phyloP scores from a whole-genome alignment of 305 asterid genomes.

The Solanum chacoense region DNA sequence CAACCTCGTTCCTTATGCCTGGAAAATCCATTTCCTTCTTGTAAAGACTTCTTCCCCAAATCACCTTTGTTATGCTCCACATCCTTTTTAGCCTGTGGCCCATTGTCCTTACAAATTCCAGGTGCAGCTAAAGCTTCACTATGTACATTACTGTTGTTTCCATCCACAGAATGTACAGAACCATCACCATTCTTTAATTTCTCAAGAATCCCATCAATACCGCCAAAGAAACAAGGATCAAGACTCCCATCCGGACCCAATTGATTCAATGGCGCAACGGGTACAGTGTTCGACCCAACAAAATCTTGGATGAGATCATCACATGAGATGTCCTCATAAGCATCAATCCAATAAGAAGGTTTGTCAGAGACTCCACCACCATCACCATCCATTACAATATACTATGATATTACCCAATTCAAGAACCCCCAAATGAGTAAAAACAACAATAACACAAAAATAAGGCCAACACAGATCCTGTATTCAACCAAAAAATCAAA shows the following conservation, averaged over 20 bases:
- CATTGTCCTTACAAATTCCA: conserved; percentile 6
- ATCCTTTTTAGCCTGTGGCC: not conserved
- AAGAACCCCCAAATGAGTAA: not conserved
- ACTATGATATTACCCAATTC: not conserved
- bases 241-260: conserved; percentile 18
- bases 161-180: conserved; percentile 5
- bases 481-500: not conserved
- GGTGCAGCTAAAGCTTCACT: not conserved
- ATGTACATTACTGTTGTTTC: conserved; percentile 10
- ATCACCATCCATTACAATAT: conserved; percentile 36
- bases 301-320: conserved; percentile 37
- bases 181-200: conserved; percentile 40
- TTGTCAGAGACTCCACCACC: conserved; percentile 38
- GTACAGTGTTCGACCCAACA: not conserved
- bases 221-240: conserved; percentile 62
- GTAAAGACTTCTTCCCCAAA: not conserved
- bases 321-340: conserved; percentile 73
- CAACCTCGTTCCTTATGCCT: conserved; percentile 10
- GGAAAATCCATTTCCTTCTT: not conserved
- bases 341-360: conserved; percentile 89
- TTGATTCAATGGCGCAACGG: conserved; percentile 15
- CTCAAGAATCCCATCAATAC: conserved; percentile 64
- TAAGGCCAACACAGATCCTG: not conserved
- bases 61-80: not conserved
- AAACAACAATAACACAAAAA: not conserved